Base-by-base conservation (phyloP, 2,329 filamentous ascomycete species). In the Ceratocystis lukuohia region DNA sequence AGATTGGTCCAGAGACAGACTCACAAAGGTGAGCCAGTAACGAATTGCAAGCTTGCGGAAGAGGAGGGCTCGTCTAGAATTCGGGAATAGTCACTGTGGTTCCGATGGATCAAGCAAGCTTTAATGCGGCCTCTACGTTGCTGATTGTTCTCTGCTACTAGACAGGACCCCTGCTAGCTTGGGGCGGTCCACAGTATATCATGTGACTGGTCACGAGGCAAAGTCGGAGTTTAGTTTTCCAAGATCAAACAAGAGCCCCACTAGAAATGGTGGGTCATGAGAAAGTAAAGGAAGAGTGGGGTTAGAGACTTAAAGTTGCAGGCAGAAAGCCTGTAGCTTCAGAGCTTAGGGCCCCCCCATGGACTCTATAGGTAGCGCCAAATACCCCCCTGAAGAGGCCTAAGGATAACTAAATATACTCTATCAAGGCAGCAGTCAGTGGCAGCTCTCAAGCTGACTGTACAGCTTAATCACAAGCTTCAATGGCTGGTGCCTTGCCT, bases 391-490 rank as follows among this genome's bases (percentile, higher is more conserved):
- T 33, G 15, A 37, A 59, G 28, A 20, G 1, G 50, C 48, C 48
- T 5, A 12, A 53, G 22, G 12, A 15, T 41, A 41, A 5, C 3
- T 5, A 5, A 15, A 15, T 15, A 1, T 5, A 41, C 37, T 4
- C 37, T 12, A 15, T 15, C 37, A 12, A 41, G 37, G 37, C 37
- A 41, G 37, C 37, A 28, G 48, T 5, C 48, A 53, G 48, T 12
- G 48, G 48, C 8, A 20, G n/a, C 48, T 50, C 48, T 8, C 48
- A 4, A 25, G 56, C 56, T 56, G 50, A 59, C 56, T 33, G n/a
- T 30, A 59, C 2, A 30, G n/a, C 56, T 59, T 30, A 57, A 59
- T 59, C 56, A 59, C 56, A 59, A 59, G 56, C 56, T 59, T 57
- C 53, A 59, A 59, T 59, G 28, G 37, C 28, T 59, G 56, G 10